Base-by-base conservation (phyloP, 2,329 filamentous ascomycete species). In the Colletotrichum acutatum region DNA sequence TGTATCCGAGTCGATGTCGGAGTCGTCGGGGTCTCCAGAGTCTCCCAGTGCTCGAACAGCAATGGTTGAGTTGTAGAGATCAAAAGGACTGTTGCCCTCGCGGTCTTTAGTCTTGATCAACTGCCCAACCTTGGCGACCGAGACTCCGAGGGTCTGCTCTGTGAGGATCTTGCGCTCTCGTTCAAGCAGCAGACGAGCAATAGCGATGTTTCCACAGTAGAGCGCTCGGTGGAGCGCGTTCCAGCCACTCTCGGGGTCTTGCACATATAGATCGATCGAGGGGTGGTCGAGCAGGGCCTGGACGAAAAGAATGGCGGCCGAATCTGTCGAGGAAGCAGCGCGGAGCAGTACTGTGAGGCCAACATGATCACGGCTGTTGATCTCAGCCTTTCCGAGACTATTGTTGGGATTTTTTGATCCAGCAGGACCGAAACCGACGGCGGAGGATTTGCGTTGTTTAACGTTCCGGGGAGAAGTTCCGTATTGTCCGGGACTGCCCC, bases 51-150 rank as follows among this genome's bases (percentile, higher is more conserved):
- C 90, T n/a, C 94, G 90, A 68, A 93, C 89, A 62, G 93, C 92
- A 77, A 98, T 97, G 0, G 95, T 98, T 52, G 94, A 91, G 75
- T 94, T 93, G 78, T 97, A 98, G 12, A 99, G 85, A 80, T 98
- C 97, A 76, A 98, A 96, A 0, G 97, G 96, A 76, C 95, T 97
- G 79, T 97, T 95, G 11, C 96, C 96, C 83, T 98, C 97, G 71
- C 94, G 91, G 79, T 99, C 97, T 82, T 98, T 99, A 64, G 97
- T 94, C 84, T 97, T 98, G 78, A 98, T 95, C 54, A 98, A 84
- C 32, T 92, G 92, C 11, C 92, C 92, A 37, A 92, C 90, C 78
- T 90, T 90, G 76, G 90, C 87, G 24, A 88, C 84, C 22, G 89
- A 86, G 16, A 87, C 88, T 28, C 87, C 88, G 22, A 88, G 85